Evolutionary conservation across 768 basidiomycete genomes (phyloP), one percentile per base, ranked within the genome.

Genomic region (Lactifluus echinatus): DNA sequence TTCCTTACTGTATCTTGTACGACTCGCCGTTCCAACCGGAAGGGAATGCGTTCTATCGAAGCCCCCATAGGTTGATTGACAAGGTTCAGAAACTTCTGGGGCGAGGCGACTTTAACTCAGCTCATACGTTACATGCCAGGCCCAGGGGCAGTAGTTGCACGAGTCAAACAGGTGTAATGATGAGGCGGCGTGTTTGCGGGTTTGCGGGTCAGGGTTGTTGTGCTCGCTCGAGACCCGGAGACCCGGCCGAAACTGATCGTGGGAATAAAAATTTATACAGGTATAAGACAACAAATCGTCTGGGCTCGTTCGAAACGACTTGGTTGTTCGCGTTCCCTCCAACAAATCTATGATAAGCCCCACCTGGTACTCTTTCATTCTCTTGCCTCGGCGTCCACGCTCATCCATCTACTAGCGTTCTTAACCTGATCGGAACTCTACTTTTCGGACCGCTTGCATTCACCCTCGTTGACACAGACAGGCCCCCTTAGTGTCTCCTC

Each of bases 401-500:
- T 54, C 44, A 58, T 50, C n/a, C 23, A 23, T 3, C 37, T 19
- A 5, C 56, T 59, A 73, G 70, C 64, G 59, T 59, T 52, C 57
- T 39, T 48, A 62, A 63, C 60, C 62, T 74, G 68, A 70, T 67
- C 64, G 74, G 74, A 76, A 75, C 71, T 72, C 76, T 81, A 78
- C 75, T 79, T 72, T 78, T 83, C 70, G 76, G 74, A 69, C 85
- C 84, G 64, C 78, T 81, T 74, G 78, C 71, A 59, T 76, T 74
- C 70, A 74, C 57, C 57, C 69, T 82, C 64, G 72, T 83, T 69
- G 82, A 82, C 79, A 81, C 80, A 52, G 86, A 90, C 77, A 75
- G 83, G 63, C 88, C 88, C 67, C 88, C 88, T 78, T 90, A 85
- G 80, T 72, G 71, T 71, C 67, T 31, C 10, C 19, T 26, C 40